A percentile compares a stretch with the other conserved stretches of the same genome.
Conservation (phyloP, 108 stramenopile genomes). For the Pseudonitzschia multiseries region DNA sequence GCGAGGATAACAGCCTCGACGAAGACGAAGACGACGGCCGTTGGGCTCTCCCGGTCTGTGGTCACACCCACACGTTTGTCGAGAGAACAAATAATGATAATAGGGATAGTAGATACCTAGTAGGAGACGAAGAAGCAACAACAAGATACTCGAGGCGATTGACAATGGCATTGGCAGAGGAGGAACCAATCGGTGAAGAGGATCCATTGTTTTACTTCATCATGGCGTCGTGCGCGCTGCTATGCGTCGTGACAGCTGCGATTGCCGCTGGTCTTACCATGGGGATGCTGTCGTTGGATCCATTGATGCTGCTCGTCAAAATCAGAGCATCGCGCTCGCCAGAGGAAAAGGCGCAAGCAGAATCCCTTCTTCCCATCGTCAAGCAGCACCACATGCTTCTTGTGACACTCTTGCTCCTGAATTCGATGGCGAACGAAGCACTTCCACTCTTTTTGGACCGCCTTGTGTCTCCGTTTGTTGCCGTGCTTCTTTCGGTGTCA, state of each 20-base stretch:
- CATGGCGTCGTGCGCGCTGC: slow-evolving; percentile 45
- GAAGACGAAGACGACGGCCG: background rate
- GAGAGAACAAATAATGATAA: too few relatives aligned
- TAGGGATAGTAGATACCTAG: too few relatives aligned
- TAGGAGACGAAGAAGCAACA: too few relatives aligned
- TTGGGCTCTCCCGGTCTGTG: background rate
- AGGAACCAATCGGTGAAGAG: slow-evolving; percentile 22
- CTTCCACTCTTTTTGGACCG: slow-evolving; percentile 94
- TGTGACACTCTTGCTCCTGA: slow-evolving; percentile 93
- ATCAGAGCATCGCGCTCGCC: slow-evolving; percentile 42
- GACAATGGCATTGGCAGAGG: slow-evolving; percentile 32
- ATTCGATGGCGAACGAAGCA: slow-evolving; percentile 90
- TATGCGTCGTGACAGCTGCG: slow-evolving; percentile 82
- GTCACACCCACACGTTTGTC: background rate
- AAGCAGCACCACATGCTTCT: slow-evolving; percentile 88
- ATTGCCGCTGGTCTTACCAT: slow-evolving; percentile 92
- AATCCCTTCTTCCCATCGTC: slow-evolving; percentile 62
- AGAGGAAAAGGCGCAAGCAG: slow-evolving; percentile 53
- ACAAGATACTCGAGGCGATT: background rate
- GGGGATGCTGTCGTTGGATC: slow-evolving; percentile 89
- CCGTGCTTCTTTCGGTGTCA: slow-evolving; percentile 89
- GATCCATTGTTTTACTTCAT: slow-evolving; percentile 26
- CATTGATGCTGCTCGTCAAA: slow-evolving; percentile 81
- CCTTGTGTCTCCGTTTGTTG: slow-evolving; percentile 75
- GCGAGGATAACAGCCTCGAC: background rate